Evolutionary conservation across 202 grass and related monocot genomes (phyloP).

Genomic region (Zizania palustris): DNA sequence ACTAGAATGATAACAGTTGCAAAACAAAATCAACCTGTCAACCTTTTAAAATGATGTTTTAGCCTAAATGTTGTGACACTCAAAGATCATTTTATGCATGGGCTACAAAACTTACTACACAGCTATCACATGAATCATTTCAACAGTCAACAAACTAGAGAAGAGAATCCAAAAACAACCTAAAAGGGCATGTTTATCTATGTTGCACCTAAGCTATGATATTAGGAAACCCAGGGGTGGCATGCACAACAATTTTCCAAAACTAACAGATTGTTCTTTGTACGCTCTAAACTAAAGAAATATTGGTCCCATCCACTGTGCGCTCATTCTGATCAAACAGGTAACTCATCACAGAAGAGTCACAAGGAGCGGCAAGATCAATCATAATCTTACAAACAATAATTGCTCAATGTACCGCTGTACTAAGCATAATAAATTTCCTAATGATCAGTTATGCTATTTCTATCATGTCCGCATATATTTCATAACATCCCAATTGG

Average conservation of each 20-base stretch:
- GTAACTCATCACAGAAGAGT: neutral
- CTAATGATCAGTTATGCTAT: neutral
- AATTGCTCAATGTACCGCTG: neutral
- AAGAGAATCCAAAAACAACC: neutral
- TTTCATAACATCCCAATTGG: conserved; percentile 2
- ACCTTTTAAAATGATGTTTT: neutral
- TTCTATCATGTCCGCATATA: neutral
- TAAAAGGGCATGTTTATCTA: neutral
- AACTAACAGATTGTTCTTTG: neutral
- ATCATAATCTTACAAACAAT: neutral
- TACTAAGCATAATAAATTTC: neutral
- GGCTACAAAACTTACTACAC: neutral
- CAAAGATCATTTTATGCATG: neutral
- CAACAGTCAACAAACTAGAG: neutral
- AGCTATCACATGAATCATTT: neutral
- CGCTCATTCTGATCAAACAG: no score
- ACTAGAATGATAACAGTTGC: neutral
- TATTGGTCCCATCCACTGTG: no score
- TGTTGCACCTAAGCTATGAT: neutral
- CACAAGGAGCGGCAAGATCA: neutral
- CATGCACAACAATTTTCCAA: neutral
- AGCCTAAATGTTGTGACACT: neutral
- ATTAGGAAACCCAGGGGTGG: neutral
- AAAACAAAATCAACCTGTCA: neutral
- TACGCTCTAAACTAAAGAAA: conserved; percentile 4